Percentiles rank a stretch among this genome's conserved stretches.
Evolutionary conservation across 495 filamentous ascomycete genomes (phyloP).

Genomic region (Lophiotrema nucula): DNA sequence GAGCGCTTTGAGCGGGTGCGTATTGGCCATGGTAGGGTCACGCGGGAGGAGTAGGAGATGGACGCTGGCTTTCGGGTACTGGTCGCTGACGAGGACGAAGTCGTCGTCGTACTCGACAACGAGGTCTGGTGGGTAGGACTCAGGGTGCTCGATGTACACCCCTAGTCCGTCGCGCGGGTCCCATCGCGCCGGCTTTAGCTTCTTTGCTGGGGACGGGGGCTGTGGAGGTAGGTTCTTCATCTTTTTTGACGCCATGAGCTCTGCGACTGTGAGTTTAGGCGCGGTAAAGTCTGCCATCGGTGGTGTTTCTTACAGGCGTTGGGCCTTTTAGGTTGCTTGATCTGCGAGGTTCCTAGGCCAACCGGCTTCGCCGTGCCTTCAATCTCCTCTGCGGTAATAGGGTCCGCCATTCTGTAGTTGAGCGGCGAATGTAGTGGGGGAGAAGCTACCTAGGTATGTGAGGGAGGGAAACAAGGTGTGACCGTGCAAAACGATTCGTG

Average conservation of each 20-base stretch:
- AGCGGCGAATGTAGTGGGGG: not conserved
- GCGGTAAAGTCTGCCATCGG: not conserved
- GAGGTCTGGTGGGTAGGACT: constrained; percentile 55
- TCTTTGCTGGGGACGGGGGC: constrained; percentile 22
- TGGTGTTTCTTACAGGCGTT: constrained; percentile 30
- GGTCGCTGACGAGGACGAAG: constrained; percentile 80
- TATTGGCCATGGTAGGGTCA: constrained; percentile 55
- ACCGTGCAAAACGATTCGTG: too few species aligned
- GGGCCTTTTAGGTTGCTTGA: constrained; percentile 42
- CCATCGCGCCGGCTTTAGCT: not conserved
- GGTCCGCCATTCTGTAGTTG: constrained; percentile 37
- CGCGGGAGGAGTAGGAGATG: constrained; percentile 88
- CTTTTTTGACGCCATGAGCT: constrained; percentile 55
- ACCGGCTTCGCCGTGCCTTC: constrained; percentile 24
- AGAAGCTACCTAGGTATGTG: not conserved
- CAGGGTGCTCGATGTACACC: constrained; percentile 68
- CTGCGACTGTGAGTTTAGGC: constrained; percentile 49
- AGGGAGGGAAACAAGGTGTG: too few species aligned
- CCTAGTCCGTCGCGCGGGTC: constrained; percentile 63
- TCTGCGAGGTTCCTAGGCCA: not conserved
- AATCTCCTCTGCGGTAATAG: constrained; percentile 43
- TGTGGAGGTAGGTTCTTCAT: constrained; percentile 34
- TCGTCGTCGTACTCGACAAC: constrained; percentile 69
- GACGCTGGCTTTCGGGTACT: constrained; percentile 73
- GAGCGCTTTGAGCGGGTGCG: constrained; percentile 80